Evolutionary conservation across 2,329 filamentous ascomycete genomes (phyloP), one percentile per base, ranked within the genome.

Genomic region (Zasmidium citrigriseum): DNA sequence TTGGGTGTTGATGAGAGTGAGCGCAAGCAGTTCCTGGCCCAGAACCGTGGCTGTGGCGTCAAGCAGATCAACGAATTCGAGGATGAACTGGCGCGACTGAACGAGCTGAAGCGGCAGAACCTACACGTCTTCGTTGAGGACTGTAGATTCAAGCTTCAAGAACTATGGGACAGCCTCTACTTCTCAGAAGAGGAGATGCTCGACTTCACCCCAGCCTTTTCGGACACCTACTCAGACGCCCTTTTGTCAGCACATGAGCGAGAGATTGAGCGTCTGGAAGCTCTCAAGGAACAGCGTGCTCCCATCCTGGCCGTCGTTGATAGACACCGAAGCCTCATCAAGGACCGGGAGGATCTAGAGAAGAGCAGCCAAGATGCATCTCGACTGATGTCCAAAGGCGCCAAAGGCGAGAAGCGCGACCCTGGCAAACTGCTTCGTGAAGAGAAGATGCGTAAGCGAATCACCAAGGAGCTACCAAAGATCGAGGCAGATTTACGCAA

Each of bases 171-270:
- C 72, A 82, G 86, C 0, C 79, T 99, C 1, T 98, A 95, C 78
- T 93, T 96, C 71, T 96, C 91, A 0, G 95, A 99, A 72, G 95
- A 99, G 70, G 95, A 99, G 77, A 98, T 98, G 93, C 85, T 98
- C 57, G 93, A 97, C 66, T 99, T 99, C 68, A 95, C 93, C 0
- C 95, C 96, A 0, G 95, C 93, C 45, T 98, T 98, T 73, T 65
- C 67, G 11, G 95, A 98, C 72, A 93, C 97, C 20, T 97, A 96
- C 77, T 97, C 92, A 68, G 95, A 99, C 73, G 95, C 95, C 3
- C 83, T 99, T 10, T 84, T 99, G 0, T 93, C 96, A 64, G 93
- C 95, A 0, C 96, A 99, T 70, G 95, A 99, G 78, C 87, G 89
- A 20, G 96, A 99, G 72, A 93, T 99, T 64, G 79, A 81, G 5